A percentile compares a stretch with the other conserved stretches of the same genome.
These are phyloP conservation scores for Stellera chamaejasme DNA, from an alignment of 345 rosid species.

Conservation along the genomic window DNA sequence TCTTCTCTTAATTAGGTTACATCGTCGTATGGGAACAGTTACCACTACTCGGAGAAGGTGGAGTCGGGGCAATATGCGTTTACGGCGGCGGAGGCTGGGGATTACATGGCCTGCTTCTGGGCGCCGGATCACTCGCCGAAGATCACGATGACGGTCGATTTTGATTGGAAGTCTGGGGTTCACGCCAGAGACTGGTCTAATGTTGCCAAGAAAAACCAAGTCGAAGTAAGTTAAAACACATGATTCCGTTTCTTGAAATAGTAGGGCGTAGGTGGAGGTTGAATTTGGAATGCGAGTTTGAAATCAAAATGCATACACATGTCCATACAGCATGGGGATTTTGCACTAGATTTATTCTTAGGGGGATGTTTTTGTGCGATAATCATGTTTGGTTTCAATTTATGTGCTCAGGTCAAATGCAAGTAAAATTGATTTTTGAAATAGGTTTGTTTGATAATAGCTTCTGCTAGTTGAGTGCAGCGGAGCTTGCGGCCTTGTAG, in stretches of 20 bases:
- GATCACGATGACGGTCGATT: slow-evolving; percentile 52
- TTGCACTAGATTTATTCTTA: no score
- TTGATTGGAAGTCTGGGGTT: slow-evolving; percentile 85
- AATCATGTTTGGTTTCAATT: no score
- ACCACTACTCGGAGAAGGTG: slow-evolving; percentile 58
- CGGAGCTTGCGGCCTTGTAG: no score
- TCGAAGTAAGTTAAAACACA: slow-evolving; percentile 48
- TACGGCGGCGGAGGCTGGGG: slow-evolving; percentile 75
- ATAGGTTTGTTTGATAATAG: no score
- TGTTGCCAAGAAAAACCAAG: slow-evolving; percentile 86
- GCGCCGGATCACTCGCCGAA: slow-evolving; percentile 53
- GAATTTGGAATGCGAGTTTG: not conserved
- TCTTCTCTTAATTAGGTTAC: slow-evolving; percentile 43
- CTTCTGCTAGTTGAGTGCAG: no score
- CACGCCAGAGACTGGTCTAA: slow-evolving; percentile 73
- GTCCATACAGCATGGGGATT: no score
- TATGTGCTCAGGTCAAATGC: no score
- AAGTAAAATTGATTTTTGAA: no score
- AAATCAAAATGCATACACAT: no score
- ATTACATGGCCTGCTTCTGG: slow-evolving; percentile 76
- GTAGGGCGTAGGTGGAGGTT: no score
- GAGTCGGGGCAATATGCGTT: slow-evolving; percentile 82
- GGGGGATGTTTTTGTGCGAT: no score
- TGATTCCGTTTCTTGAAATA: no score
- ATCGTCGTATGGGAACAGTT: slow-evolving; percentile 63